Evolutionary conservation across 177 flowering plant genomes (phyloP).

Genomic region (Telopea speciosissima): DNA sequence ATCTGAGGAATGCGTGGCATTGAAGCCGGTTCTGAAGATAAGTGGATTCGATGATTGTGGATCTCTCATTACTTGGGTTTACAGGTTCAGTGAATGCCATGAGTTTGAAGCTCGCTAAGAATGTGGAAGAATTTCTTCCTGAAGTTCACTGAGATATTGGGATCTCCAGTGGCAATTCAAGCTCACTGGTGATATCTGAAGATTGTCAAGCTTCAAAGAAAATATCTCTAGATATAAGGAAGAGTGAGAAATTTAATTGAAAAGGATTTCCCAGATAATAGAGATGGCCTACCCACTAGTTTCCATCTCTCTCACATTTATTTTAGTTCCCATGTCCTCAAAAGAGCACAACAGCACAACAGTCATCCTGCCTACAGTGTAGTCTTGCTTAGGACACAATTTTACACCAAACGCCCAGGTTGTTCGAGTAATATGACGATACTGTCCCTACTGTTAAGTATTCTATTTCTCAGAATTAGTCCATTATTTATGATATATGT

Average conservation of each 20-base stretch:
- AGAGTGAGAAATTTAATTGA: slow-evolving; percentile 2
- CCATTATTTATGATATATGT: too few relatives aligned
- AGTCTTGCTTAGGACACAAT: too few relatives aligned
- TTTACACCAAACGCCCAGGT: too few relatives aligned
- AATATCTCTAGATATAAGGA: slow-evolving; percentile 9
- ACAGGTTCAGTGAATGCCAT: slow-evolving; percentile 8
- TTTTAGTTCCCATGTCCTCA: slow-evolving; percentile 19
- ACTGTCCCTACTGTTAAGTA: too few relatives aligned
- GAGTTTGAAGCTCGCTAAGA: not conserved
- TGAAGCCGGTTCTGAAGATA: not conserved
- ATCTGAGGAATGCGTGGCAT: slow-evolving; percentile 6
- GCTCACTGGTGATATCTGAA: not conserved
- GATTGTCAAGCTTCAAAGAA: not conserved
- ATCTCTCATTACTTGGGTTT: not conserved
- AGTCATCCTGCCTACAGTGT: not conserved
- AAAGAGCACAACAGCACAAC: slow-evolving; percentile 15
- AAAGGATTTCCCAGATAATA: not conserved
- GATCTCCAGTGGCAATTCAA: not conserved
- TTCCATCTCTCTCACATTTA: slow-evolving; percentile 1
- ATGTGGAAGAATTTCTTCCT: not conserved
- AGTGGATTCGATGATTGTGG: not conserved
- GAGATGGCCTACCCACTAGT: slow-evolving; percentile 26
- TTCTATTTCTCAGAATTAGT: too few relatives aligned
- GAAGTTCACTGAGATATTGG: not conserved
- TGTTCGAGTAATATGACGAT: too few relatives aligned